Base-by-base conservation (phyloP, 177 flowering plant genomes). In the Vitis hybrid region DNA sequence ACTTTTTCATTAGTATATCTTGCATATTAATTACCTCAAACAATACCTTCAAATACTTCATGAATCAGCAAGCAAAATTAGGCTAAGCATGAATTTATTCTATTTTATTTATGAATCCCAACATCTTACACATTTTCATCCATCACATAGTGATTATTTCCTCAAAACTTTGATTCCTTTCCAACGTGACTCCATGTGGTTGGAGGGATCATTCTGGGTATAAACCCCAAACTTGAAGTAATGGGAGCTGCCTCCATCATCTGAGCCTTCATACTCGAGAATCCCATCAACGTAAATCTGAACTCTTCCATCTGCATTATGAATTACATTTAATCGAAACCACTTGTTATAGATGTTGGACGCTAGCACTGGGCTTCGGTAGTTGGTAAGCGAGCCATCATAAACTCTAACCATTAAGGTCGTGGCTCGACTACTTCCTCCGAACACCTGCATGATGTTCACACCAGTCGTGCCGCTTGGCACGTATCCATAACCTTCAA, bases 151-250 rank as follows among this genome's bases (percentile, higher is more conserved):
- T 11, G 20, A 27, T 32, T 32, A 32, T n/a, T 59, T 68, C 20
- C 51, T 68, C 1, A 66, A 46, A 17, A 66, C 52, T 46, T 48
- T 56, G 50, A 74, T 74, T 2, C 46, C 41, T 21, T 60, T 68
- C 77, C 77, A 68, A 3, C 60, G 64, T 7, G 69, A 58, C 35
- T 69, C 73, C 68, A 69, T 63, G 58, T n/a, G 51, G n/a, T 50
- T 2, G 14, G 77, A 69, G 20, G 13, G 15, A 13, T 58, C 24
- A 15, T 58, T 41, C n/a, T 69, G 65, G 1, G 61, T 32, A 60
- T 74, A 74, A 10, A 69, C 77, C 5, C 77, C 77, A 17, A n/a
- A 74, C 24, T 74, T 70, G 69, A 74, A 74, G 21, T 27, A 57
- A 21, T 74, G 77, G 0, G 59, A 57, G 18, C 20, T 15, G 1